Percentiles rank a stretch among this genome's conserved stretches.
phyloP scores from a whole-genome alignment of 305 asterid genomes.

The Fraxinus angustifolia region DNA sequence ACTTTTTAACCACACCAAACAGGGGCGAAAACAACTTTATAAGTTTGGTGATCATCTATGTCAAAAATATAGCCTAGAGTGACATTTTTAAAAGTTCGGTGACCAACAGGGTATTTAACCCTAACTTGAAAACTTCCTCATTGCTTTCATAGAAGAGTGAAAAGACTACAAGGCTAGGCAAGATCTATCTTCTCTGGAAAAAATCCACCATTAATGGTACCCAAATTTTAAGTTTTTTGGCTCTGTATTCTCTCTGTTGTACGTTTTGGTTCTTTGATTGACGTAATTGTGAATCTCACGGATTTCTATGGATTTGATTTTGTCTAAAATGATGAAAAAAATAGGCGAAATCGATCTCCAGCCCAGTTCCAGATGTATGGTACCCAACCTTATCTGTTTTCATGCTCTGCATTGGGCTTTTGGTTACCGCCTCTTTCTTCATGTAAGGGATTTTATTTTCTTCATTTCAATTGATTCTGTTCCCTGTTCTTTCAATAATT shows the following conservation, averaged over 20 bases:
- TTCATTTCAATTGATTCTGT: background rate
- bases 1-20: background rate
- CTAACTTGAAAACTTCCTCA: background rate
- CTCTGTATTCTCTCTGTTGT: background rate
- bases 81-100: background rate
- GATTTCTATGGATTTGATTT: background rate
- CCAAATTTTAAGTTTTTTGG: background rate
- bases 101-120: background rate
- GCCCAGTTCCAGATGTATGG: conserved; percentile 13
- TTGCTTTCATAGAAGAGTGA: background rate
- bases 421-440: conserved; percentile 13
- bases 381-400: conserved; percentile 13
- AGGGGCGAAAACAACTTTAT: background rate
- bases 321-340: background rate
- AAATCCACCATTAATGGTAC: background rate
- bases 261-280: background rate
- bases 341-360: conserved; percentile 9
- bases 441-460: conserved; percentile 1
- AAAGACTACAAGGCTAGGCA: background rate
- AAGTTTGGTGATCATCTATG: background rate
- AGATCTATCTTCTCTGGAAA: background rate
- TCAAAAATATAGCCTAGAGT: background rate
- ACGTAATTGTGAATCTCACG: background rate
- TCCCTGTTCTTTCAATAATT: background rate
- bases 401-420: conserved; percentile 11